phyloP scores from a whole-genome alignment of 1,284 basidiomycete genomes.

The Cystobasidiaceae sp. region DNA sequence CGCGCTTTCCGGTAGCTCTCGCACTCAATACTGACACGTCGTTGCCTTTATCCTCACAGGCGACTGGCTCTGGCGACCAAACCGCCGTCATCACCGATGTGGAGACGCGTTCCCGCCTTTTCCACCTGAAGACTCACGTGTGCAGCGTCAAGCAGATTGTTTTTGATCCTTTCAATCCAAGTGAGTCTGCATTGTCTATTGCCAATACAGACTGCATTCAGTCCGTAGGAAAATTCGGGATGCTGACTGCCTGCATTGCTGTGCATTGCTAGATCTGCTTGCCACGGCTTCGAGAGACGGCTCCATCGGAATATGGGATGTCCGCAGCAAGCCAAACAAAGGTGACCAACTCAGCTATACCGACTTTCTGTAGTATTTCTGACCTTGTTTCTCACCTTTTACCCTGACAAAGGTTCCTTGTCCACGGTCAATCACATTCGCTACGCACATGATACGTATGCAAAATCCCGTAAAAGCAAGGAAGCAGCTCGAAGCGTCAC shows the following conservation, averaged over 20 bases:
- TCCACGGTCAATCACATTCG: slow-evolving; percentile 25
- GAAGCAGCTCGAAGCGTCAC: slow-evolving; percentile 30
- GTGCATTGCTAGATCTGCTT: slow-evolving; percentile 36
- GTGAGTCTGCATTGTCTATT: slow-evolving; percentile 20
- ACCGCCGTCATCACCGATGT: slow-evolving; percentile 36
- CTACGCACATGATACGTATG: slow-evolving; percentile 20
- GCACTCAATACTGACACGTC: too few relatives aligned
- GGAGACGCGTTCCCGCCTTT: slow-evolving; percentile 30
- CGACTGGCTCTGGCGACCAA: slow-evolving; percentile 42
- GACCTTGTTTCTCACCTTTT: neutral
- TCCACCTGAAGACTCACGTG: slow-evolving; percentile 36
- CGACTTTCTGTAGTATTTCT: too few relatives aligned
- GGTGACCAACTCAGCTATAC: too few relatives aligned
- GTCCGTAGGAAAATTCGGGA: neutral
- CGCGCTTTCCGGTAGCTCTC: neutral
- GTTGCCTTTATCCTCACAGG: too few relatives aligned
- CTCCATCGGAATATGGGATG: slow-evolving; percentile 40
- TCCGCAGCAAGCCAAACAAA: slow-evolving; percentile 32
- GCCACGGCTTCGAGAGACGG: slow-evolving; percentile 42
- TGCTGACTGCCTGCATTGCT: neutral
- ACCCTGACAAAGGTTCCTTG: neutral
- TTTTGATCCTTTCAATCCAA: slow-evolving; percentile 38
- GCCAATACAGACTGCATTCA: too few relatives aligned
- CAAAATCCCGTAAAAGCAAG: slow-evolving; percentile 9
- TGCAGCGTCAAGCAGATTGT: slow-evolving; percentile 40